Evolutionary conservation across 1,284 basidiomycete species (phyloP), one percentile per base, ranked within the genome.

Genomic region (Leccinum griseonigrum): DNA sequence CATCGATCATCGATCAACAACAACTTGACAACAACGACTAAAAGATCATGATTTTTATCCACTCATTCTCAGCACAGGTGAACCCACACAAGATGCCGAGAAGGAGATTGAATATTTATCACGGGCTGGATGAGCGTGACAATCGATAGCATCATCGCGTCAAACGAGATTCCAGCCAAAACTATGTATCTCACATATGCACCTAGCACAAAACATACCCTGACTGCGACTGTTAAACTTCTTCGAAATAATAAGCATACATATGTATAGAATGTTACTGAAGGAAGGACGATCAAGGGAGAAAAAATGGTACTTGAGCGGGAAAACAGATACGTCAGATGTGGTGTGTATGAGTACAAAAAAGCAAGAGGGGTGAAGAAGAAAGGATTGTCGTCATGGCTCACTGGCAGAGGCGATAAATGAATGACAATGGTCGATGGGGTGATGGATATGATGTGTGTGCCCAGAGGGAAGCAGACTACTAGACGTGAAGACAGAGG

Each of bases 301-400:
- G 18, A 10, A 46, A 46, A 46, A 18, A 18, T 4, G 9, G 3
- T 10, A 46, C 43, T 46, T 18, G 43, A 46, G 43, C 4, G 43
- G 10, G 43, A 46, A 46, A 18, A 18, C 62, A 61, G 43, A 64
- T 64, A 64, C 57, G 52, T 52, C 58, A 56, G 58, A 57, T 54
- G 40, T 46, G 58, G 11, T 32, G 11, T 32, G 48, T 60, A 67
- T 67, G 43, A 59, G 69, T 59, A 68, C 16, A 54, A 31, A 38
- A 40, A 16, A 6, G 16, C 5, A 46, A 14, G 16, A 34, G 38
- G 32, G 46, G n/a, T 10, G 22, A 50, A 57, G 58, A 56, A 7
- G 56, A 57, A 48, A 26, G 46, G 22, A 48, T 54, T 50, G 48
- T 59, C 29, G 32, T 46, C 31, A 11, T 66, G 40, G 38, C 51